phyloP scores from a whole-genome alignment of 1,139 yeast genomes.

The Blastobotrys niveus region DNA sequence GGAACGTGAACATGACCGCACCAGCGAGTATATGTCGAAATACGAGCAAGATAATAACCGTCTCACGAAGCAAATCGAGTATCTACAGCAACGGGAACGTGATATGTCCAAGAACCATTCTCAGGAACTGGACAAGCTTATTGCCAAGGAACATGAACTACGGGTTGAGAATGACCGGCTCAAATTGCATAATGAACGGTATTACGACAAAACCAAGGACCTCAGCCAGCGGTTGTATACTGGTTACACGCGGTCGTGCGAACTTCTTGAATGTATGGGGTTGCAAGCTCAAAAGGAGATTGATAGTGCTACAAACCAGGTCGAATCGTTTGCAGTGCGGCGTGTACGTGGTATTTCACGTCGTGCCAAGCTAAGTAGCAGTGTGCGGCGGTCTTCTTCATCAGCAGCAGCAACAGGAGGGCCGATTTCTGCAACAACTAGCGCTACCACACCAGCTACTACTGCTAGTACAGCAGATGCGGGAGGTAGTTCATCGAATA shows the following conservation, averaged over 20 bases:
- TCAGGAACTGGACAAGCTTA: slow-evolving; percentile 15
- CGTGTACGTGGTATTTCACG: slow-evolving; percentile 31
- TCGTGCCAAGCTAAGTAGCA: slow-evolving; percentile 9
- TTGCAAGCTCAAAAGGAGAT: slow-evolving; percentile 38
- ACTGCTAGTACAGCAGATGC: neutral
- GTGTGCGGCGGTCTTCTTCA: too few species aligned
- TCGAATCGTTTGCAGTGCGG: slow-evolving; percentile 27
- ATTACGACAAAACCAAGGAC: slow-evolving; percentile 31
- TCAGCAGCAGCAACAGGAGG: slow-evolving; percentile 3
- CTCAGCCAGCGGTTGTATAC: slow-evolving; percentile 36
- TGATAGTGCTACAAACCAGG: slow-evolving; percentile 26
- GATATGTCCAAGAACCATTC: slow-evolving; percentile 13
- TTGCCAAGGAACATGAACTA: slow-evolving; percentile 18
- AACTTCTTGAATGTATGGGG: slow-evolving; percentile 74
- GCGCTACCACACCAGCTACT: neutral
- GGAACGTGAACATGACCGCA: slow-evolving; percentile 24
- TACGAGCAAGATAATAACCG: slow-evolving; percentile 32
- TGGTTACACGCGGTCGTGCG: slow-evolving; percentile 45
- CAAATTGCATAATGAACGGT: slow-evolving; percentile 15
- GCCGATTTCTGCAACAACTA: neutral
- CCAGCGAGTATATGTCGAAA: slow-evolving; percentile 17
- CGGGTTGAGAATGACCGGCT: slow-evolving; percentile 15
- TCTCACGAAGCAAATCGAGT: slow-evolving; percentile 24
- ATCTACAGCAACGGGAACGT: slow-evolving; percentile 14
- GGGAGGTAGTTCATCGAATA: neutral